These are phyloP conservation scores for Aspergillus amoenus DNA, from an alignment of 2,329 filamentous ascomycete species.

Conservation along the genomic window DNA sequence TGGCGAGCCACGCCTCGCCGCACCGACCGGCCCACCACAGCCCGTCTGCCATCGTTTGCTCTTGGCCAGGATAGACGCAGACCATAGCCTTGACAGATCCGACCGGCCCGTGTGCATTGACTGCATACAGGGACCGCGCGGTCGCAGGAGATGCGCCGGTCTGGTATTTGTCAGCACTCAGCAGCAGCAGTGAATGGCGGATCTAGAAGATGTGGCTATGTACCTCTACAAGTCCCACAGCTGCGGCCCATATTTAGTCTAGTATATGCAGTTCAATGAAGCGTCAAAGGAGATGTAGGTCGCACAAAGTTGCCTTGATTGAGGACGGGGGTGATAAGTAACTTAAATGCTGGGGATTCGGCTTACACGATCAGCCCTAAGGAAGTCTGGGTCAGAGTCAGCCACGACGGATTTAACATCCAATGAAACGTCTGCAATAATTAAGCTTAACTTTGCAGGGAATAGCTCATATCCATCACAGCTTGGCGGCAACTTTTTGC, in stretches of 20 bases:
- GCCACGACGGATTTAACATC: not conserved
- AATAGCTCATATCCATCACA: not conserved
- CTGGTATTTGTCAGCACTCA: not conserved
- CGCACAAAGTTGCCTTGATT: conserved; percentile 2
- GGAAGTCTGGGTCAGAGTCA: not conserved
- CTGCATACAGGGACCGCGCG: conserved; percentile 3
- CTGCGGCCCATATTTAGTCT: not conserved
- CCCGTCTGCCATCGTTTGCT: conserved; percentile 2
- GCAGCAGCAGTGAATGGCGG: not conserved
- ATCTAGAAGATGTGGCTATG: not conserved
- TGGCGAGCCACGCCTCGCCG: not conserved
- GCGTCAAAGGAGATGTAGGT: not conserved
- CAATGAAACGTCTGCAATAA: not conserved
- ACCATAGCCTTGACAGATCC: conserved; percentile 13
- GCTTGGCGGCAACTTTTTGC: conserved; percentile 4
- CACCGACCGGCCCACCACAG: not conserved
- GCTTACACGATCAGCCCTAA: not conserved
- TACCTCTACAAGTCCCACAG: conserved; percentile 13
- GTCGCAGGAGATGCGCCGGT: conserved; percentile 11
- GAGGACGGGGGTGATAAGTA: not conserved
- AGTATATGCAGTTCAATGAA: not conserved
- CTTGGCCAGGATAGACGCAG: conserved; percentile 13
- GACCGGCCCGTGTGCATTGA: conserved; percentile 3
- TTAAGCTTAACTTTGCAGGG: not conserved
- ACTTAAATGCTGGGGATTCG: not conserved